phyloP scores from a whole-genome alignment of 2,329 filamentous ascomycete genomes.

The Claviceps capensis region DNA sequence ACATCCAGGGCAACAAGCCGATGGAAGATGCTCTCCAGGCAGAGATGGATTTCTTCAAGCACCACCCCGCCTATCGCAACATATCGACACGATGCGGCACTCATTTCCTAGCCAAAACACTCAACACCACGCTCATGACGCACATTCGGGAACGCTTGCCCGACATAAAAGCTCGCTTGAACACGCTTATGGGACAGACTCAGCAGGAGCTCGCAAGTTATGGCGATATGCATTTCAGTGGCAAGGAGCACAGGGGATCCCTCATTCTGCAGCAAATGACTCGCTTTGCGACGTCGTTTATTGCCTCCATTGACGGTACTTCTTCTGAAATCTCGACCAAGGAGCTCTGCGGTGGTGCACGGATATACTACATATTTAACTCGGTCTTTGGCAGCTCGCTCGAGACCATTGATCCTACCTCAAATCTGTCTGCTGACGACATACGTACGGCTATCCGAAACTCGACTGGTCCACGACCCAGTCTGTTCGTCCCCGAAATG shows the following conservation, averaged over 20 bases:
- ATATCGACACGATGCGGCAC: slow-evolving; percentile 91
- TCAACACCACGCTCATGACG: slow-evolving; percentile 89
- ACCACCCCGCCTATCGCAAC: slow-evolving; percentile 93
- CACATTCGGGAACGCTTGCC: slow-evolving; percentile 93
- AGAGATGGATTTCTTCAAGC: slow-evolving; percentile 89
- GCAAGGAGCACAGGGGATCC: slow-evolving; percentile 90
- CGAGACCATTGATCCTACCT: slow-evolving; percentile 90
- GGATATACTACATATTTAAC: slow-evolving; percentile 99
- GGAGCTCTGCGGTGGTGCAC: slow-evolving; percentile 84
- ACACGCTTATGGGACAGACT: slow-evolving; percentile 98
- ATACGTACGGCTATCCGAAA: slow-evolving; percentile 97
- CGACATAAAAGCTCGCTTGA: slow-evolving; percentile 94
- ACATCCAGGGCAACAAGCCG: slow-evolving; percentile 93
- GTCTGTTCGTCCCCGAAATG: slow-evolving; percentile 92
- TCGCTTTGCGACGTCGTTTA: slow-evolving; percentile 92
- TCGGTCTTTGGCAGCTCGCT: slow-evolving; percentile 95
- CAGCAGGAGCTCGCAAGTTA: slow-evolving; percentile 97
- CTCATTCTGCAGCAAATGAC: slow-evolving; percentile 97
- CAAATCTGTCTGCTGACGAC: slow-evolving; percentile 85
- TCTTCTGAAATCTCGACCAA: slow-evolving; percentile 98
- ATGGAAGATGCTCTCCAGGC: slow-evolving; percentile 81
- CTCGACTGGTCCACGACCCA: slow-evolving; percentile 88
- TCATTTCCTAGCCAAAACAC: slow-evolving; percentile 82
- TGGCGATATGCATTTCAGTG: slow-evolving; percentile 93
- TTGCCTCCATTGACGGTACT: slow-evolving; percentile 95